phyloP scores from a whole-genome alignment of 2,329 filamentous ascomycete genomes.

The Ascochyta koolunga region DNA sequence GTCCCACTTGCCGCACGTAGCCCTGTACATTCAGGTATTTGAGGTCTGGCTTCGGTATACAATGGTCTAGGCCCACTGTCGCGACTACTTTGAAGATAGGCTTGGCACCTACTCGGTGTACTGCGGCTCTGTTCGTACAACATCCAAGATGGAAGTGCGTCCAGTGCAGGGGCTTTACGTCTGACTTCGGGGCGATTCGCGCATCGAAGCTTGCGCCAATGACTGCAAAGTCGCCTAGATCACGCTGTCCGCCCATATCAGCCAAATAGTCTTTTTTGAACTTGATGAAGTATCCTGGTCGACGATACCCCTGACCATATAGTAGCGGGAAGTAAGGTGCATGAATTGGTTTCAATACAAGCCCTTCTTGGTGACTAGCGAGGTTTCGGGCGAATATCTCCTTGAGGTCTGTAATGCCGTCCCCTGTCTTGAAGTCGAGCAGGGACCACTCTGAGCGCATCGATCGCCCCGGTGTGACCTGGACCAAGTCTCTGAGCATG shows the following conservation, averaged over 20 bases:
- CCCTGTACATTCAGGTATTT: constrained; percentile 52
- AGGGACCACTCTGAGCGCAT: constrained; percentile 70
- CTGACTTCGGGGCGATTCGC: constrained; percentile 63
- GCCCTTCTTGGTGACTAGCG: constrained; percentile 71
- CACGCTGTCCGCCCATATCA: constrained; percentile 73
- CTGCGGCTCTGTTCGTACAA: constrained; percentile 69
- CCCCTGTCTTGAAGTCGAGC: constrained; percentile 65
- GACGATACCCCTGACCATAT: constrained; percentile 31
- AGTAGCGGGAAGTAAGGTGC: constrained; percentile 71
- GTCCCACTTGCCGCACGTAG: constrained; percentile 43
- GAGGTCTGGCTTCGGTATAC: constrained; percentile 54
- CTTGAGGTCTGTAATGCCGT: constrained; percentile 42
- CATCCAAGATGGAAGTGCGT: constrained; percentile 84
- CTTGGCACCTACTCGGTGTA: constrained; percentile 56
- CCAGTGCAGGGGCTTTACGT: constrained; percentile 66
- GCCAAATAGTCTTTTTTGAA: constrained; percentile 88
- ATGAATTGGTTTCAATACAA: constrained; percentile 77
- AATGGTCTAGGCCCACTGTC: constrained; percentile 52
- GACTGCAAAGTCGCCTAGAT: constrained; percentile 75
- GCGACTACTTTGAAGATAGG: constrained; percentile 73
- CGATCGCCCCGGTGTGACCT: constrained; percentile 64
- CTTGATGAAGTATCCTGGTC: constrained; percentile 69
- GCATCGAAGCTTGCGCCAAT: constrained; percentile 76
- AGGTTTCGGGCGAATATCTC: constrained; percentile 70
- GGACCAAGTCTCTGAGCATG: constrained; percentile 63